Evolutionary conservation across 1,284 basidiomycete species (phyloP).

Genomic region (Hypsizygus ulmarius): DNA sequence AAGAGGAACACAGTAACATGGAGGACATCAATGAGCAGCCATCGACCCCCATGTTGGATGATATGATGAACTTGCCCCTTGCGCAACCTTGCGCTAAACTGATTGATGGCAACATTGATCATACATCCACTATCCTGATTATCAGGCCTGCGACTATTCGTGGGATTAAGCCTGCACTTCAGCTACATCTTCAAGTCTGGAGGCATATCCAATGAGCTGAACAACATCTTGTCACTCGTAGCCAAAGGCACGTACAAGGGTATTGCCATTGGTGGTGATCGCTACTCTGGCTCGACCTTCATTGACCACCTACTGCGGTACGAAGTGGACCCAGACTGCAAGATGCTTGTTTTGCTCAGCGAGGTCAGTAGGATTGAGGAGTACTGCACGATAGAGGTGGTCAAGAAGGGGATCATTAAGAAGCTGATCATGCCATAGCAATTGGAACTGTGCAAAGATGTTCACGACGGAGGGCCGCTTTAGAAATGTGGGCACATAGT

Average conservation of each 20-base stretch:
- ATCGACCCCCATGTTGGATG: too few species aligned
- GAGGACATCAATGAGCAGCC: too few species aligned
- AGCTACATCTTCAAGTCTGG: constrained; percentile 99
- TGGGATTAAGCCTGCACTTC: constrained; percentile 98
- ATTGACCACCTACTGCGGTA: constrained; percentile 99
- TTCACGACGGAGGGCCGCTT: constrained; percentile 86
- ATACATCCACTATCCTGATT: too few species aligned
- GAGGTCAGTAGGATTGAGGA: constrained; percentile 99
- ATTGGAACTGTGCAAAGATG: constrained; percentile 99
- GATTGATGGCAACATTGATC: too few species aligned
- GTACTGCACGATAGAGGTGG: constrained; percentile 98
- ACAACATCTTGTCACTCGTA: constrained; percentile 97
- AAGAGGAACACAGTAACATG: too few species aligned
- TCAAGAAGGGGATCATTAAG: constrained; percentile 91
- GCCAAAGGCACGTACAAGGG: constrained; percentile 99
- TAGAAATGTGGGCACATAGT: constrained; percentile 37
- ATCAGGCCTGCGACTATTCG: constrained; percentile 98
- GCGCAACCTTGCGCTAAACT: too few species aligned
- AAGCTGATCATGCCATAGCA: constrained; percentile 99
- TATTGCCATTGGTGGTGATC: constrained; percentile 99
- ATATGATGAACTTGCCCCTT: too few species aligned
- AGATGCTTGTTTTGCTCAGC: constrained; percentile 97
- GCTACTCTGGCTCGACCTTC: constrained; percentile 98
- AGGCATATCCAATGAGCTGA: constrained; percentile 99
- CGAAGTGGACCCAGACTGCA: constrained; percentile 96